These are phyloP conservation scores for Macrophomina pseudophaseolina DNA, from an alignment of 2,329 filamentous ascomycete species.

Conservation along the genomic window DNA sequence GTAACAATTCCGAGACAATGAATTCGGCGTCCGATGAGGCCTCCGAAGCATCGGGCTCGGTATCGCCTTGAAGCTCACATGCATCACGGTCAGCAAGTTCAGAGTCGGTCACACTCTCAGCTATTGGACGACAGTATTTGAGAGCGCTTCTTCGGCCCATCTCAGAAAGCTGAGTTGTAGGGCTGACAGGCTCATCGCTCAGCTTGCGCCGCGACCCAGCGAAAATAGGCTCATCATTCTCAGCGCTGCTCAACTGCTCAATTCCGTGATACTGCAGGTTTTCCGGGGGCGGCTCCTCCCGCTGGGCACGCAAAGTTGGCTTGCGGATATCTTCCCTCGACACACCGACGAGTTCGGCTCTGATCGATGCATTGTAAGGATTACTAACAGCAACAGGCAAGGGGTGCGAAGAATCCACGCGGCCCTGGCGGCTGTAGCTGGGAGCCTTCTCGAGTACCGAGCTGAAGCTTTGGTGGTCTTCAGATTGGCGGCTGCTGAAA, in stretches of 20 bases:
- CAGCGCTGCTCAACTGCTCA: neutral
- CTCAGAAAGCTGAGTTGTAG: neutral
- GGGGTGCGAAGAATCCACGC: neutral
- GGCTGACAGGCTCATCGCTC: slow-evolving; percentile 1
- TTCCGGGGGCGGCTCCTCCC: neutral
- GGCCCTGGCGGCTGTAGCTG: neutral
- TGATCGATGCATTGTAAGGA: neutral
- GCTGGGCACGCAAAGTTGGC: neutral
- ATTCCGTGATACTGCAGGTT: neutral
- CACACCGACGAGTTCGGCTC: neutral
- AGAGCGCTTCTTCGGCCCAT: too few species aligned
- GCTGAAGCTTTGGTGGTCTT: slow-evolving; percentile 12
- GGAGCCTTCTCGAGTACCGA: slow-evolving; percentile 1
- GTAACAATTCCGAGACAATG: neutral
- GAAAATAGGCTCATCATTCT: neutral
- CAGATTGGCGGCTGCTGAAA: neutral
- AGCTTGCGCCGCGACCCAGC: neutral
- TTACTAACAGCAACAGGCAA: neutral
- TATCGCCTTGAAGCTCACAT: neutral
- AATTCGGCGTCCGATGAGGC: slow-evolving; percentile 14
- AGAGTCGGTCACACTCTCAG: neutral
- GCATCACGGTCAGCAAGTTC: neutral
- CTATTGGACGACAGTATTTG: neutral
- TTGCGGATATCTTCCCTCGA: neutral
- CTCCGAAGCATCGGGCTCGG: neutral